Evolutionary conservation across 2,329 filamentous ascomycete species (phyloP).

Genomic region (Neonectria punicea): DNA sequence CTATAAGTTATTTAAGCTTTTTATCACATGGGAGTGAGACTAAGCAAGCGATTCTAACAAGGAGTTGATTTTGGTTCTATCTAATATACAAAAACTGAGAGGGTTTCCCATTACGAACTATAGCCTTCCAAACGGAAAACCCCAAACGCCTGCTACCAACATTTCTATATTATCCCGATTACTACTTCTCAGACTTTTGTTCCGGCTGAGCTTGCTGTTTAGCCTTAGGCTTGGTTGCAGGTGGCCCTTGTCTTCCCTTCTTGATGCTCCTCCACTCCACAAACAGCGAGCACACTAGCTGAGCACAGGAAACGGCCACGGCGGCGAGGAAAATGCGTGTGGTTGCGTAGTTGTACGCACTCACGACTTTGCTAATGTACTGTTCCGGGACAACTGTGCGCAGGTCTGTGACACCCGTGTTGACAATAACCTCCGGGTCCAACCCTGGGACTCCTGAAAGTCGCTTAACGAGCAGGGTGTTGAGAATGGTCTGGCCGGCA

Average conservation of each 20-base stretch:
- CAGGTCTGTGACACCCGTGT: constrained; percentile 69
- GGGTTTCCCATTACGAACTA: not conserved
- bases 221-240: not conserved
- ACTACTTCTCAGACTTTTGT: constrained; percentile 19
- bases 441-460: constrained; percentile 55
- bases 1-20: too few relatives aligned
- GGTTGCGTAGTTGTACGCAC: constrained; percentile 73
- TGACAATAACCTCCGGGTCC: constrained; percentile 54
- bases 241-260: constrained; percentile 48
- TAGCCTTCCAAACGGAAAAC: constrained; percentile 1
- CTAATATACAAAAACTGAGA: constrained; percentile 13
- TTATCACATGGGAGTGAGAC: not conserved
- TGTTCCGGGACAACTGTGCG: constrained; percentile 60
- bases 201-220: not conserved
- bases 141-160: not conserved
- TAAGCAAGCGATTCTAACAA: not conserved
- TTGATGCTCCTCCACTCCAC: constrained; percentile 78
- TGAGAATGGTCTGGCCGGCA: constrained; percentile 65
- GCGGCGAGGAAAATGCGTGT: constrained; percentile 71
- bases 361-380: constrained; percentile 63
- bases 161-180: not conserved
- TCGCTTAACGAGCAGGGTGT: constrained; percentile 54
- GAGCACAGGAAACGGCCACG: constrained; percentile 64
- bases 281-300: constrained; percentile 65
- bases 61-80: constrained; percentile 3